These are phyloP conservation scores for Forsythia suspensa DNA, from an alignment of 257 asterid species.

Conservation along the genomic window DNA sequence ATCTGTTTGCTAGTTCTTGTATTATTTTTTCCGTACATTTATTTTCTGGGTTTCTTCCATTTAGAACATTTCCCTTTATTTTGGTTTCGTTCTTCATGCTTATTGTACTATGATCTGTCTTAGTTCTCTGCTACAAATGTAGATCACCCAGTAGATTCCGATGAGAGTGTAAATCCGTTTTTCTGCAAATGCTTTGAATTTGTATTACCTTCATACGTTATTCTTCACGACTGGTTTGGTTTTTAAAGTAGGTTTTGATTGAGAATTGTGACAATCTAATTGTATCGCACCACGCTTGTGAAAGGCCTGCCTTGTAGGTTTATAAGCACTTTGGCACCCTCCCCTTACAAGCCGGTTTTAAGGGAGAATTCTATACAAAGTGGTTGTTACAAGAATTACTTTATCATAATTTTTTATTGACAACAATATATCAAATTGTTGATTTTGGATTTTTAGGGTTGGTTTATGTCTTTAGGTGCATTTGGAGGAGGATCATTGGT, in stretches of 20 bases:
- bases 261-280: background rate
- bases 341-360: too few relatives aligned
- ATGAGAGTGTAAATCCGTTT: background rate
- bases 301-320: too few relatives aligned
- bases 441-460: background rate
- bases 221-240: background rate
- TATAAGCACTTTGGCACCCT: too few relatives aligned
- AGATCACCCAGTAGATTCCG: background rate
- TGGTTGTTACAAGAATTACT: background rate
- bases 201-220: background rate
- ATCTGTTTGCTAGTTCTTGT: background rate
- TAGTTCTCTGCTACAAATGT: background rate
- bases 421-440: background rate
- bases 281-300: too few relatives aligned
- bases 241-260: background rate
- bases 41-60: background rate
- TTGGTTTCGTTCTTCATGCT: background rate
- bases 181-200: background rate
- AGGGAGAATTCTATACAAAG: too few relatives aligned
- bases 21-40: background rate
- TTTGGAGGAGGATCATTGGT: background rate
- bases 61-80: background rate
- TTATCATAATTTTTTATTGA: background rate
- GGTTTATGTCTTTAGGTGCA: background rate
- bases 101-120: background rate